These are phyloP conservation scores for Dendrobium huoshanense DNA, from an alignment of 106 monocot genomes.

Conservation along the genomic window DNA sequence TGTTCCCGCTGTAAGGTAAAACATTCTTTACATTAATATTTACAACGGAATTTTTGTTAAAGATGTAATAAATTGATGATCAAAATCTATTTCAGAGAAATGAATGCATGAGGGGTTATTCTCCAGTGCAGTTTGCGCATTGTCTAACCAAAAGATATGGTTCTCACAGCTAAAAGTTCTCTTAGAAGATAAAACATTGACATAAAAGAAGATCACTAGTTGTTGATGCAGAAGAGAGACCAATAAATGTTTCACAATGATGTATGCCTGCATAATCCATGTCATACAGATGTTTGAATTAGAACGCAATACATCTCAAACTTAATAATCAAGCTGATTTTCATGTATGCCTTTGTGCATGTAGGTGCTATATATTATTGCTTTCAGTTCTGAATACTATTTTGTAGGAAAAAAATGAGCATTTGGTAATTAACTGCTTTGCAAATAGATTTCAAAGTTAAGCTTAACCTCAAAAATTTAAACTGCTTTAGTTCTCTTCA, in stretches of 20 bases:
- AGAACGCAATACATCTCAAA: background rate
- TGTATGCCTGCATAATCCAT: too few species aligned
- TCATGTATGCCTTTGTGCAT: background rate
- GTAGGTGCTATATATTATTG: background rate
- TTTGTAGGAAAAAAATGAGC: background rate
- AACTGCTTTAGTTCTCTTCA: too few species aligned
- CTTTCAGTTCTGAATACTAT: background rate
- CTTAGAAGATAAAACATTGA: too few species aligned
- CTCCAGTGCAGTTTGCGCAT: too few species aligned
- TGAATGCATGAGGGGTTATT: background rate
- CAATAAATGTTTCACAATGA: too few species aligned
- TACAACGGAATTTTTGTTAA: background rate
- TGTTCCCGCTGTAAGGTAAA: slow-evolving; percentile 90
- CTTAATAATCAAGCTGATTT: background rate
- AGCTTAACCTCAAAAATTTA: too few species aligned
- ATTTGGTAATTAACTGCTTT: background rate
- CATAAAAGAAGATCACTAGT: too few species aligned
- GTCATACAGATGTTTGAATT: background rate
- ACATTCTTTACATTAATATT: background rate
- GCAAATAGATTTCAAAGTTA: too few species aligned
- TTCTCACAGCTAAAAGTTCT: too few species aligned
- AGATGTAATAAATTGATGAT: background rate
- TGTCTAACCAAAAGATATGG: too few species aligned
- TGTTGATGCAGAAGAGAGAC: too few species aligned
- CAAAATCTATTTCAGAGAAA: background rate